Percentiles rank a stretch among this genome's conserved stretches.
Conservation (phyloP, 495 filamentous ascomycete species). For the Penicillium salamii region DNA sequence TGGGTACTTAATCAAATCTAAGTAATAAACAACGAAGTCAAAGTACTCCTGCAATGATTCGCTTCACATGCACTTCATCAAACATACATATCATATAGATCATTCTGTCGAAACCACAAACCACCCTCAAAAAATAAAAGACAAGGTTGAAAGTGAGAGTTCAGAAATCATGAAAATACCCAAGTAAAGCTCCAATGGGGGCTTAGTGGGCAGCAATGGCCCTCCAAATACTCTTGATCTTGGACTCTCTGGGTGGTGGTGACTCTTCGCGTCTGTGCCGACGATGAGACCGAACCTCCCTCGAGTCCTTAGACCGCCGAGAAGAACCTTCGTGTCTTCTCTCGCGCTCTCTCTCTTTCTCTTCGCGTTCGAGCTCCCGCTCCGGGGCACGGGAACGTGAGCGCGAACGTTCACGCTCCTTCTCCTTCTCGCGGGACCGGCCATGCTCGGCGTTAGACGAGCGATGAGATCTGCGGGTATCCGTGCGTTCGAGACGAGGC, state of each 20-base stretch:
- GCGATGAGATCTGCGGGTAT: neutral
- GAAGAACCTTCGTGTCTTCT: conserved; percentile 22
- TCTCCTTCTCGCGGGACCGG: conserved; percentile 5
- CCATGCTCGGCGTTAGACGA: conserved; percentile 4
- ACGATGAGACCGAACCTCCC: conserved; percentile 23
- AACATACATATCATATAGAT: conserved; percentile 9
- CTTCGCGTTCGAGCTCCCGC: conserved; percentile 13
- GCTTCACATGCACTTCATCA: conserved; percentile 21
- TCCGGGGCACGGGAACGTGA: neutral
- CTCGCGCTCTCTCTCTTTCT: conserved; percentile 16
- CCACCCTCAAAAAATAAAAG: conserved; percentile 10
- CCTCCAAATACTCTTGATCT: conserved; percentile 37
- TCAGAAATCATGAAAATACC: conserved; percentile 3
- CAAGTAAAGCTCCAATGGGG: neutral
- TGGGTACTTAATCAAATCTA: conserved; percentile 2
- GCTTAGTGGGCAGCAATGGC: conserved; percentile 34
- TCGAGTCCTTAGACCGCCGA: conserved; percentile 14
- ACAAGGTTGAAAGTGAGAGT: conserved; percentile 12
- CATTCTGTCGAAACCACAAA: conserved; percentile 6
- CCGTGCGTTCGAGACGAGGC: conserved; percentile 3
- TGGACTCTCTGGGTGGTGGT: conserved; percentile 31
- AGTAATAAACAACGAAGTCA: conserved; percentile 10
- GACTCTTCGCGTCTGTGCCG: conserved; percentile 34
- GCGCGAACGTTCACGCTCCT: conserved; percentile 6
- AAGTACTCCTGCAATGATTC: conserved; percentile 28